A percentile compares a stretch with the other conserved stretches of the same genome.
Conservation (phyloP, 805 yeast species). For the Debaryomyces tyrocola region DNA sequence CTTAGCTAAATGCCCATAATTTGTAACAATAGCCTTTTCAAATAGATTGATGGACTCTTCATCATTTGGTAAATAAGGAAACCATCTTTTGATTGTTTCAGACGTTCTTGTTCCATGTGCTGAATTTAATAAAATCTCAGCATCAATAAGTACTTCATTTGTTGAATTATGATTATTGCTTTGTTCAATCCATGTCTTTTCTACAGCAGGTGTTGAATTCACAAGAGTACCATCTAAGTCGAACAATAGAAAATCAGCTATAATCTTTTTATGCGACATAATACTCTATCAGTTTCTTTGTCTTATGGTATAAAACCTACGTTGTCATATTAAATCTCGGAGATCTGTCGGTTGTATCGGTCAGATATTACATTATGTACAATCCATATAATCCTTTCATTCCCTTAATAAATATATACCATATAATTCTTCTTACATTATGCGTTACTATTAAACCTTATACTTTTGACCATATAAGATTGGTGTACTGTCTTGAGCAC, state of each 20-base stretch:
- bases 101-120: slow-evolving; percentile 17
- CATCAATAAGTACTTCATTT: slow-evolving; percentile 9
- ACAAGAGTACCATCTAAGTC: slow-evolving; percentile 22
- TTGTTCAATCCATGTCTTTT: slow-evolving; percentile 14
- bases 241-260: slow-evolving; percentile 11
- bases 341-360: no score
- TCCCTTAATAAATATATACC: no score
- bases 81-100: slow-evolving; percentile 12
- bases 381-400: no score
- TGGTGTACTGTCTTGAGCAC: no score
- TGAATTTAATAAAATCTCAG: slow-evolving; percentile 9
- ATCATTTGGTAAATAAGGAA: slow-evolving; percentile 12
- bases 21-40: slow-evolving; percentile 7
- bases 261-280: background rate
- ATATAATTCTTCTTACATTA: no score
- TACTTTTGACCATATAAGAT: no score
- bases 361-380: no score
- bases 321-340: no score
- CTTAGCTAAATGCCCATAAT: slow-evolving; percentile 16
- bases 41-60: slow-evolving; percentile 4
- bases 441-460: no score
- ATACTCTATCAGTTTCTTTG: no score
- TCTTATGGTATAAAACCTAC: no score
- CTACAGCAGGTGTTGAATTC: slow-evolving; percentile 16
- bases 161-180: slow-evolving; percentile 12